These are phyloP conservation scores for Periconia sp. DNA, from an alignment of 2,329 filamentous ascomycete genomes.

Conservation along the genomic window DNA sequence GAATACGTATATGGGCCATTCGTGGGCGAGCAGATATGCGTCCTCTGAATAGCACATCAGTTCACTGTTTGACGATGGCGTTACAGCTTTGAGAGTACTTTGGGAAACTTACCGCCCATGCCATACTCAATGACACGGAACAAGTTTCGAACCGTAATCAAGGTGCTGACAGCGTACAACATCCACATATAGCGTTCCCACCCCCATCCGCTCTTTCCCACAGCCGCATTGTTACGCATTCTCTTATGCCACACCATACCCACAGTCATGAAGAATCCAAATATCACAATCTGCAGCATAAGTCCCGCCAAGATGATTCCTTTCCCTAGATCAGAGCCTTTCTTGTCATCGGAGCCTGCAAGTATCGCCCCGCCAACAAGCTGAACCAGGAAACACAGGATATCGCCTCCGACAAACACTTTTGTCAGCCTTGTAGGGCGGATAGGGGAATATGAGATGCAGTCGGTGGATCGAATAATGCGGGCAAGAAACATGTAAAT, in stretches of 20 bases:
- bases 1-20: conserved; percentile 14
- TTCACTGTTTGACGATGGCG: background rate
- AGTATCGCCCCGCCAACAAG: conserved; percentile 44
- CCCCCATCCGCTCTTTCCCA: conserved; percentile 6
- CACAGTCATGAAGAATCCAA: conserved; percentile 59
- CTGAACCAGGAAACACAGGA: conserved; percentile 59
- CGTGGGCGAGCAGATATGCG: conserved; percentile 6
- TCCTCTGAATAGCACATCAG: conserved; percentile 5
- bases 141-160: conserved; percentile 53
- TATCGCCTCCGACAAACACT: conserved; percentile 59
- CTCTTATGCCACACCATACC: conserved; percentile 55
- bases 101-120: conserved; percentile 13
- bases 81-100: background rate
- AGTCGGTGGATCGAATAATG: conserved; percentile 42
- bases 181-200: conserved; percentile 39
- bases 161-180: conserved; percentile 40
- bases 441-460: conserved; percentile 47
- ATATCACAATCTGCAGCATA: conserved; percentile 60
- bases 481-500: conserved; percentile 51
- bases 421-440: conserved; percentile 53
- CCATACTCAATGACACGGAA: conserved; percentile 55
- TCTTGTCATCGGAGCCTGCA: conserved; percentile 14
- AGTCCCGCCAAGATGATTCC: conserved; percentile 60
- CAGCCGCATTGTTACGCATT: too few relatives aligned
- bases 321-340: conserved; percentile 42